Conservation (phyloP, 2,329 filamentous ascomycete species). For the Fragosphaeria purpurea region DNA sequence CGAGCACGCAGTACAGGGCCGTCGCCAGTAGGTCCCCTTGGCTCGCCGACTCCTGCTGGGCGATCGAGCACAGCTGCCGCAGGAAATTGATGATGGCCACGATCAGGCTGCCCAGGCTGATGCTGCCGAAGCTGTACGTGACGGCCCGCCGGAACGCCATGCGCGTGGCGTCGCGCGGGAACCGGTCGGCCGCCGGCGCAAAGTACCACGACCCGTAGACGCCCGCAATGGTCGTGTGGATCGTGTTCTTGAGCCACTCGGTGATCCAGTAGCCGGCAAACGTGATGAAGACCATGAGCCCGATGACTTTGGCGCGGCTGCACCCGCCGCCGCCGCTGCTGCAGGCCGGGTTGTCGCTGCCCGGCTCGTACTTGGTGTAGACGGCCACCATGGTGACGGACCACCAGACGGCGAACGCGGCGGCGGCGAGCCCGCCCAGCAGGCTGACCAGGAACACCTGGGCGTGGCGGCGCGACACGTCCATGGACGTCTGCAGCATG, state of each 20-base stretch:
- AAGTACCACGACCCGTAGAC: constrained; percentile 96
- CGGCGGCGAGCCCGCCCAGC: constrained; percentile 67
- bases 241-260: constrained; percentile 88
- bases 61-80: constrained; percentile 72
- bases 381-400: constrained; percentile 77
- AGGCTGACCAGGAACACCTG: constrained; percentile 81
- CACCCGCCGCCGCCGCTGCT: constrained; percentile 50
- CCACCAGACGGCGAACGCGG: constrained; percentile 75
- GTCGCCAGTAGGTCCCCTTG: constrained; percentile 58
- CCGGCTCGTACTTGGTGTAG: constrained; percentile 73
- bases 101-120: constrained; percentile 74
- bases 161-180: constrained; percentile 69
- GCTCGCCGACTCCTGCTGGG: constrained; percentile 51
- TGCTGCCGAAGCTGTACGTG: constrained; percentile 88
- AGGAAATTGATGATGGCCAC: constrained; percentile 82
- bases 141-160: constrained; percentile 73
- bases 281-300: constrained; percentile 74
- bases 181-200: constrained; percentile 43
- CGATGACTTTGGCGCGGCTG: constrained; percentile 67
- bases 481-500: constrained; percentile 78
- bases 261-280: constrained; percentile 93
- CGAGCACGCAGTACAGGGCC: constrained; percentile 63
- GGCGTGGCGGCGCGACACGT: constrained; percentile 73
- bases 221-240: constrained; percentile 78
- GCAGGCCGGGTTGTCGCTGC: constrained; percentile 40